Evolutionary conservation across 345 rosid genomes (phyloP).

Genomic region (Brassica nigra): DNA sequence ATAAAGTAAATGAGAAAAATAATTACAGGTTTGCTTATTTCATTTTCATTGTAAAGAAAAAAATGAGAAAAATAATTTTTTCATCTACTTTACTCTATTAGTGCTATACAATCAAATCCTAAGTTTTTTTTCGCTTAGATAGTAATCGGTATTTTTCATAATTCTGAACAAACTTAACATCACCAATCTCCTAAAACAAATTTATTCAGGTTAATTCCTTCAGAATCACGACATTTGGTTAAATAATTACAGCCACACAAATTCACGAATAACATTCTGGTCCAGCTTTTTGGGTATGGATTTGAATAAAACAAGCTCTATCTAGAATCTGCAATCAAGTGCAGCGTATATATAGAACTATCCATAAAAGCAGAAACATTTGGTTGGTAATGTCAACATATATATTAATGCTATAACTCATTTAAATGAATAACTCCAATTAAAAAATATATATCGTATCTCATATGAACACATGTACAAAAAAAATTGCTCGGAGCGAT

Average conservation of each 20-base stretch:
- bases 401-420: slow-evolving; percentile 15
- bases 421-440: slow-evolving; percentile 17
- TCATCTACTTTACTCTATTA: too few species aligned
- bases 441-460: not conserved
- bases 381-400: slow-evolving; percentile 42
- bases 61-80: too few species aligned
- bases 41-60: too few species aligned
- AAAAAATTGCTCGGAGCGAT: not conserved
- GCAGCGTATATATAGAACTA: slow-evolving; percentile 42
- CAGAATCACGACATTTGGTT: not conserved
- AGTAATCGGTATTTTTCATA: not conserved
- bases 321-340: slow-evolving; percentile 33
- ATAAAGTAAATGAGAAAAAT: too few species aligned
- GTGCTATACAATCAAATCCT: too few species aligned
- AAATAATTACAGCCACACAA: not conserved
- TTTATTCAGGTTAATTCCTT: not conserved
- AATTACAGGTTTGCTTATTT: too few species aligned
- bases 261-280: slow-evolving; percentile 2
- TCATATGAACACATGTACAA: slow-evolving; percentile 21
- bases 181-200: not conserved
- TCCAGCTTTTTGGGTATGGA: slow-evolving; percentile 19
- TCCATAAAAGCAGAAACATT: slow-evolving; percentile 43
- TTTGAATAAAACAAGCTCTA: slow-evolving; percentile 16
- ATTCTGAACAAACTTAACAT: not conserved
- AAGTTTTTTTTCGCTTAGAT: too few species aligned